A percentile compares a stretch with the other conserved stretches of the same genome.
Conservation (phyloP, 345 rosid species). For the Diplotaxis tenuifolia region DNA sequence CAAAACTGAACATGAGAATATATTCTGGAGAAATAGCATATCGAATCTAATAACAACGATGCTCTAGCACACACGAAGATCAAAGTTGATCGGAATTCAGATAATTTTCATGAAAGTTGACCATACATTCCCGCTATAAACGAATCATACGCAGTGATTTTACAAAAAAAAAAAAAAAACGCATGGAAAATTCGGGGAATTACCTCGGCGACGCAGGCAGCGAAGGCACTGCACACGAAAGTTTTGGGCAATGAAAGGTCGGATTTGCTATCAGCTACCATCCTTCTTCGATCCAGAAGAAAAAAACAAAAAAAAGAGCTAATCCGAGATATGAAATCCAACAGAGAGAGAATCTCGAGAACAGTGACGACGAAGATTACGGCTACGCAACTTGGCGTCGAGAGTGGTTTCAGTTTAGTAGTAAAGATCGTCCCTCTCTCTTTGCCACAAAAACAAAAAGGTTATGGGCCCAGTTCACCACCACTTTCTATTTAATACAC, state of each 20-base stretch:
- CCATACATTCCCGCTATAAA: conserved; percentile 5
- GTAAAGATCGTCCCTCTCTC: conserved; percentile 5
- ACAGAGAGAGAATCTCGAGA: conserved; percentile 17
- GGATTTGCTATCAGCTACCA: conserved; percentile 85
- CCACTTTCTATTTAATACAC: neutral
- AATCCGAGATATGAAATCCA: conserved; percentile 2
- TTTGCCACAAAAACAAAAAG: neutral
- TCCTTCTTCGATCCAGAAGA: conserved; percentile 51
- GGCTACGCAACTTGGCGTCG: conserved; percentile 29
- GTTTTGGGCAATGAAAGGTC: conserved; percentile 82
- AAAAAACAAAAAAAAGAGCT: neutral
- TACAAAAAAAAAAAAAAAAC: neutral
- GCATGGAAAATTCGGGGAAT: neutral
- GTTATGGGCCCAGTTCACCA: neutral
- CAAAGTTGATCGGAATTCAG: neutral
- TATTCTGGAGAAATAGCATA: neutral
- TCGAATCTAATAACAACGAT: neutral
- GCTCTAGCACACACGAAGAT: conserved; percentile 13
- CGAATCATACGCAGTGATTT: neutral
- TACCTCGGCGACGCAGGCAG: conserved; percentile 97
- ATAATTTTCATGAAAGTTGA: neutral
- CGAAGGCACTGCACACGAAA: conserved; percentile 87
- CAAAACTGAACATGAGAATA: neutral
- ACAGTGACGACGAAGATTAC: conserved; percentile 24
- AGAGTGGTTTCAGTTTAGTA: neutral